phyloP scores from a whole-genome alignment of 2,329 filamentous ascomycete species.

The Graphilbum sp. region DNA sequence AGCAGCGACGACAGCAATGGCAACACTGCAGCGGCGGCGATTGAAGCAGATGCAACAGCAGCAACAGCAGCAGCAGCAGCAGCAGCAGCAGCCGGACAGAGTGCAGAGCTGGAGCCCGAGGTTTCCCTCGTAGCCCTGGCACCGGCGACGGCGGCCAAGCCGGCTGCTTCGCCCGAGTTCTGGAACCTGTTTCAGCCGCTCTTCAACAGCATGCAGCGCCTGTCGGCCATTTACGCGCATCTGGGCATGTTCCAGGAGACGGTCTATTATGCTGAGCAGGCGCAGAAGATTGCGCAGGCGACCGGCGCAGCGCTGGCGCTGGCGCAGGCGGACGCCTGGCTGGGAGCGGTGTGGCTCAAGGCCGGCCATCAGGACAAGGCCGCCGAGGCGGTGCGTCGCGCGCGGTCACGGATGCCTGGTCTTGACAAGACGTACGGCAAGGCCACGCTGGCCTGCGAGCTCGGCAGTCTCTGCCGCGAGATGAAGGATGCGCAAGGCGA shows the following conservation, averaged over 20 bases:
- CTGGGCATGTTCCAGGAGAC: constrained; percentile 81
- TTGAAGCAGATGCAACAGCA: no score
- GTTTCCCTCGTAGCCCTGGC: background rate
- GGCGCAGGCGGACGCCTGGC: constrained; percentile 36
- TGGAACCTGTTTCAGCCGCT: constrained; percentile 67
- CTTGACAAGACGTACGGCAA: constrained; percentile 26
- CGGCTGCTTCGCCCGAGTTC: constrained; percentile 37
- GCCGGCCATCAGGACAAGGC: constrained; percentile 45
- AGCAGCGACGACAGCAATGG: background rate
- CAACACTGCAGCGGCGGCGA: background rate
- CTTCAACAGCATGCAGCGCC: constrained; percentile 52
- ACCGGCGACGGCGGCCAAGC: background rate
- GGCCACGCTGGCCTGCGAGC: constrained; percentile 33
- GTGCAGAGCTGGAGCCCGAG: background rate
- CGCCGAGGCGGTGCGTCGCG: constrained; percentile 34
- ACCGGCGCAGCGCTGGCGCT: constrained; percentile 44
- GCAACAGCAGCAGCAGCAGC: background rate
- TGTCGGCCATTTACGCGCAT: constrained; percentile 66
- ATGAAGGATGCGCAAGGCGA: constrained; percentile 28
- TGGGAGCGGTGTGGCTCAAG: constrained; percentile 36
- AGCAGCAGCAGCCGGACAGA: background rate
- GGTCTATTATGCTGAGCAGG: constrained; percentile 73
- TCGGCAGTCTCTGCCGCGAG: constrained; percentile 39
- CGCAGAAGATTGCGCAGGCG: constrained; percentile 57
- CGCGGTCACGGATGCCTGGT: constrained; percentile 31